These are phyloP conservation scores for Rhazya stricta DNA, from an alignment of 257 asterid species.

Conservation along the genomic window DNA sequence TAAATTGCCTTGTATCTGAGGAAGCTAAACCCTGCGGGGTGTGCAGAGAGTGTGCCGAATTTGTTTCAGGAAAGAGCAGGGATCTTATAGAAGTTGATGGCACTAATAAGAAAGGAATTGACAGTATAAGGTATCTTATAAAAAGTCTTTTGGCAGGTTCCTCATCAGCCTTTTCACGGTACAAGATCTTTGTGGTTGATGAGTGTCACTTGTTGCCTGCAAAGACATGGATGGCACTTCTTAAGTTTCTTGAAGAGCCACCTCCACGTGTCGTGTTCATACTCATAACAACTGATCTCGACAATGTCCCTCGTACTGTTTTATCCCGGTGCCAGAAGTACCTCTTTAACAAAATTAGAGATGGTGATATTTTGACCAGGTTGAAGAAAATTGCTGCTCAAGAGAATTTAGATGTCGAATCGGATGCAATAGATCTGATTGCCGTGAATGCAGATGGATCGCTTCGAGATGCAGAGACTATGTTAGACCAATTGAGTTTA, in stretches of 20 bases:
- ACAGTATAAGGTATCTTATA: slow-evolving; percentile 48
- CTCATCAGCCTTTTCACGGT: slow-evolving; percentile 37
- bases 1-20: slow-evolving; percentile 81
- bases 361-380: slow-evolving; percentile 60
- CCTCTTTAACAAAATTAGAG: slow-evolving; percentile 70
- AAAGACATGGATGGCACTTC: slow-evolving; percentile 78
- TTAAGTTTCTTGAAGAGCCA: slow-evolving; percentile 75
- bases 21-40: slow-evolving; percentile 87
- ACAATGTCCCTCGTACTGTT: slow-evolving; percentile 72
- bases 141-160: slow-evolving; percentile 40
- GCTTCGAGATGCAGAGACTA: slow-evolving; percentile 87
- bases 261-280: slow-evolving; percentile 61
- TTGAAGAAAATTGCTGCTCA: slow-evolving; percentile 60
- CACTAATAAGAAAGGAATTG: slow-evolving; percentile 59
- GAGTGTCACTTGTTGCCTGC: slow-evolving; percentile 90
- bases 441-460: slow-evolving; percentile 95
- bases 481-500: slow-evolving; percentile 92
- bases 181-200: slow-evolving; percentile 65
- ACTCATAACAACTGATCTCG: slow-evolving; percentile 67
- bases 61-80: slow-evolving; percentile 63
- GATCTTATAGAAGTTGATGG: slow-evolving; percentile 69
- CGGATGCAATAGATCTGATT: slow-evolving; percentile 79
- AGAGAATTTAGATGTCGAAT: slow-evolving; percentile 68
- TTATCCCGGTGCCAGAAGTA: slow-evolving; percentile 89
- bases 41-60: slow-evolving; percentile 76